Evolutionary conservation across 345 rosid species (phyloP), one percentile per base, ranked within the genome.

Genomic region (Eutrema heterophyllum): DNA sequence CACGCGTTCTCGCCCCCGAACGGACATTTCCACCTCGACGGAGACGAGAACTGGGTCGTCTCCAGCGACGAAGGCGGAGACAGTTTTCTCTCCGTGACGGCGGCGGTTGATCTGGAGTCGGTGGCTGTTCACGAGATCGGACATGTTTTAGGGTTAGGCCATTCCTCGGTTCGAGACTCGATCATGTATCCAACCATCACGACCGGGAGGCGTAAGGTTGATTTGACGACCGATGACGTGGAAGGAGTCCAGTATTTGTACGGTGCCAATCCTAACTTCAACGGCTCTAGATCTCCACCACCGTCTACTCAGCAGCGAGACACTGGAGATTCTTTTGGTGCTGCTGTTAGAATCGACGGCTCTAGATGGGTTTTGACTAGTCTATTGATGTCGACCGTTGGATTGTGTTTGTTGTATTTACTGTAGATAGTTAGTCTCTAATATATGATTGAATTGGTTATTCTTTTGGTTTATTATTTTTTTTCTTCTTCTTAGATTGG

Each of bases 111-210:
- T 63, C 74, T 94, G 15, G 96, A 91, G 51, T 89, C 98, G 2
- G 98, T 94, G 41, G 93, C 93, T 1, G 93, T 91, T 57, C 98
- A 94, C 44, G 98, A 94, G 81, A 91, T 94, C 30, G 98, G 98
- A 5, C 98, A 94, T 78, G 16, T 94, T 78, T 76, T 94, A 15
- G 98, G 98, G 16, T 64, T 94, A 59, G 98, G 98, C 5, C 98
- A 94, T 61, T 94, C 98, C 11, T 88, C 97, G 8, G 84, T 84
- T 14, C 87, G 80, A 80, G 82, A 62, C 5, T 80, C 98, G 39
- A 88, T 94, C 65, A 94, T 94, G 98, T 94, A 65, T 43, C 98
- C 98, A 27, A 81, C 88, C 4, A 86, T 94, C 62, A 21, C 87
- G 49, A 67, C 97, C 0, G 73, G 90, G 44, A 83, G 84, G n/a